Conservation (phyloP, 2,329 filamentous ascomycete genomes). For the Hortaea werneckii region DNA sequence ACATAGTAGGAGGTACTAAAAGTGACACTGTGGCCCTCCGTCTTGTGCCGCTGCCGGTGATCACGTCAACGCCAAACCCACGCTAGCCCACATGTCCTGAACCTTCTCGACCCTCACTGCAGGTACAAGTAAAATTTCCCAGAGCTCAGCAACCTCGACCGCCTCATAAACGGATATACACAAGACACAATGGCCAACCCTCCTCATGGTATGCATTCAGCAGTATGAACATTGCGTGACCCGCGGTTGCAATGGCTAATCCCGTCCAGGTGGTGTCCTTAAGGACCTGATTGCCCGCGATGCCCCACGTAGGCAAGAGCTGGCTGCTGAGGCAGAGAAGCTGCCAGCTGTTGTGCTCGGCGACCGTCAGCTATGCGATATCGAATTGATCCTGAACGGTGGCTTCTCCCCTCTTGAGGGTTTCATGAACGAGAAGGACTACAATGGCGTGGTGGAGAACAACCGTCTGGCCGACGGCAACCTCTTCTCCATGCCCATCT, state of each 20-base stretch:
- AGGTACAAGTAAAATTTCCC: too few species aligned
- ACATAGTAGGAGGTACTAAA: too few species aligned
- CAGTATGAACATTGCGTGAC: too few species aligned
- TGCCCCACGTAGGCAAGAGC: conserved; percentile 68
- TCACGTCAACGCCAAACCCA: too few species aligned
- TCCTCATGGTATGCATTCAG: conserved; percentile 39
- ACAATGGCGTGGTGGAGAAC: conserved; percentile 83
- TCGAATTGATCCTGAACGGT: conserved; percentile 93
- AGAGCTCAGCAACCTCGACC: too few species aligned
- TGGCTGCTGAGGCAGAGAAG: conserved; percentile 72
- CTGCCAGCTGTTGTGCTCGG: conserved; percentile 76
- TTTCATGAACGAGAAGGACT: conserved; percentile 96
- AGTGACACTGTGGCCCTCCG: too few species aligned
- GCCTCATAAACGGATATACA: too few species aligned
- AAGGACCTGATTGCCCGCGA: conserved; percentile 97
- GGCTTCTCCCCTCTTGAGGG: conserved; percentile 97
- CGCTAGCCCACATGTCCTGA: too few species aligned
- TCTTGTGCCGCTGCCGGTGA: too few species aligned
- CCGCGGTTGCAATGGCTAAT: too few species aligned
- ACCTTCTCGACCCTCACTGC: too few species aligned
- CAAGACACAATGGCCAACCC: conserved; percentile 38
- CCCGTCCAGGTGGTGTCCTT: conserved; percentile 77
- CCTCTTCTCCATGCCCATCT: conserved; percentile 96
- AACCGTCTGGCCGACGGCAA: conserved; percentile 78
- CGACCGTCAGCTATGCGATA: conserved; percentile 93